These are phyloP conservation scores for Psilocybe cubensis DNA, from an alignment of 768 basidiomycete species.

Conservation along the genomic window DNA sequence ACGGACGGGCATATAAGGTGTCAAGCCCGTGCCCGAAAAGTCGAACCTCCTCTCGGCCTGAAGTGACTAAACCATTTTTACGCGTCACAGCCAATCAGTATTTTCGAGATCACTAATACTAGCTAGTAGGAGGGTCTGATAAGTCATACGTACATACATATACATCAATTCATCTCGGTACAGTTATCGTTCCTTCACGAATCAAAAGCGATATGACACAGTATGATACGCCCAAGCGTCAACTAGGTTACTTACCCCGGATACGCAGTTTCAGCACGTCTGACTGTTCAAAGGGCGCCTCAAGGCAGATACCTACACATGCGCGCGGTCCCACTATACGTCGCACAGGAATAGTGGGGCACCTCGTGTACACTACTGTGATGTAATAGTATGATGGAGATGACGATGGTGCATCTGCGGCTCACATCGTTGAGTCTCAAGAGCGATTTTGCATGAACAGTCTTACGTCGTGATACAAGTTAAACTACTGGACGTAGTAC, in stretches of 20 bases:
- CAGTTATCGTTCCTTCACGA: background rate
- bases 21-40: background rate
- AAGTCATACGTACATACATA: background rate
- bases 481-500: background rate
- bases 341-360: background rate
- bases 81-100: background rate
- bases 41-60: background rate
- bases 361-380: conserved; percentile 10
- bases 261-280: conserved; percentile 7
- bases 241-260: conserved; percentile 1
- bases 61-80: background rate
- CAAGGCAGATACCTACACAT: conserved; percentile 10
- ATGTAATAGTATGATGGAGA: background rate
- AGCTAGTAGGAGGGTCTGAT: background rate
- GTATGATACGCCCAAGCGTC: background rate
- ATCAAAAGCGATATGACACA: too few relatives aligned
- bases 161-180: background rate
- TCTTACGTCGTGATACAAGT: too few relatives aligned
- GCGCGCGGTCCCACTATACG: conserved; percentile 3
- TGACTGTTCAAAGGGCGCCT: conserved; percentile 1
- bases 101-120: background rate
- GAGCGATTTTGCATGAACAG: too few relatives aligned
- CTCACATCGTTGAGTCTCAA: too few relatives aligned
- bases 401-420: background rate
- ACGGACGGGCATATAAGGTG: background rate